A percentile compares a stretch with the other conserved stretches of the same genome.
Conservation (phyloP, 2,329 filamentous ascomycete species). For the Claviceps spartinae region DNA sequence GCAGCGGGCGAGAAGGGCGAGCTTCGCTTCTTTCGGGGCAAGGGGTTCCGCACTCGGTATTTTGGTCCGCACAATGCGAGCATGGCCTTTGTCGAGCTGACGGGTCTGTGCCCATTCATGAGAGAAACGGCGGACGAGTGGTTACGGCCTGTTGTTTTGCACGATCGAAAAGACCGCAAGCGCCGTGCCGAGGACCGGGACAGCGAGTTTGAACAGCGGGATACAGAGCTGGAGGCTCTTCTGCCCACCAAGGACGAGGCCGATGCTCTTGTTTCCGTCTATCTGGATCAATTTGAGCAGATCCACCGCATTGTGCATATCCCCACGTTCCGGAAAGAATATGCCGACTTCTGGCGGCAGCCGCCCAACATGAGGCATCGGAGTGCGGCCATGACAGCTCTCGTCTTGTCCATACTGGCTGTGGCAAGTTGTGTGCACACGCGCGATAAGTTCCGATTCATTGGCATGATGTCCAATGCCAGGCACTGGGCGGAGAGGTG, state of each 20-base stretch:
- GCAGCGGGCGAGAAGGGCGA: conserved; percentile 34
- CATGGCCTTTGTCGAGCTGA: conserved; percentile 45
- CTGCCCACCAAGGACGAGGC: conserved; percentile 32
- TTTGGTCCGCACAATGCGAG: conserved; percentile 47
- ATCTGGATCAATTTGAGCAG: conserved; percentile 42
- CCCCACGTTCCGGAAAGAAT: conserved; percentile 43
- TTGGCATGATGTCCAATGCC: conserved; percentile 44
- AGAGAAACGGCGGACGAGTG: conserved; percentile 48
- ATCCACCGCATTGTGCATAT: conserved; percentile 45
- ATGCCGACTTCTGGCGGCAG: conserved; percentile 39
- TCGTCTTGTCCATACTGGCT: conserved; percentile 46
- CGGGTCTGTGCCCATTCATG: conserved; percentile 47
- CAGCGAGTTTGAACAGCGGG: conserved; percentile 31
- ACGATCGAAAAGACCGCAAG: conserved; percentile 41
- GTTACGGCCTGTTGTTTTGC: conserved; percentile 43
- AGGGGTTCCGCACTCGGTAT: conserved; percentile 46
- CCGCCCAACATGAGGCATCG: conserved; percentile 24
- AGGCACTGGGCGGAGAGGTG: conserved; percentile 41
- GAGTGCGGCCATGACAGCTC: conserved; percentile 39
- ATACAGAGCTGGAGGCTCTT: conserved; percentile 36
- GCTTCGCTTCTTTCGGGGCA: conserved; percentile 43
- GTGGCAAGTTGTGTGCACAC: conserved; percentile 45
- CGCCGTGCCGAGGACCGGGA: conserved; percentile 40
- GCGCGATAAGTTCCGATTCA: conserved; percentile 35
- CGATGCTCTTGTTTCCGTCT: conserved; percentile 35